These are phyloP conservation scores for Athelia psychrophila DNA, from an alignment of 1,284 basidiomycete genomes.

Conservation along the genomic window DNA sequence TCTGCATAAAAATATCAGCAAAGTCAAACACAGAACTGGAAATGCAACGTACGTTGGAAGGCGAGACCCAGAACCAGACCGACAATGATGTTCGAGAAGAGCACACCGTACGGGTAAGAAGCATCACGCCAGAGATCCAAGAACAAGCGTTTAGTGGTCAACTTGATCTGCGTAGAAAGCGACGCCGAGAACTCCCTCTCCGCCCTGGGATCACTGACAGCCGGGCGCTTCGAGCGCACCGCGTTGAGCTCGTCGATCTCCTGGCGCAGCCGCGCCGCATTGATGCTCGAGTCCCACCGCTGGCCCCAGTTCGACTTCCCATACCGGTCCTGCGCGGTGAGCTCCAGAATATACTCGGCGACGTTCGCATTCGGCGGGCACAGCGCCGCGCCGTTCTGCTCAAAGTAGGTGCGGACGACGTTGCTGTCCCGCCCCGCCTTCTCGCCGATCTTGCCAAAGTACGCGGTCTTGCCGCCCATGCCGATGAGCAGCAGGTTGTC, in stretches of 20 bases:
- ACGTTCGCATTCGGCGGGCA: constrained; percentile 44
- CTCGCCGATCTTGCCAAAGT: constrained; percentile 73
- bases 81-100: constrained; percentile 1
- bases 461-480: constrained; percentile 74
- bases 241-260: constrained; percentile 38
- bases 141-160: not conserved
- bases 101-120: not conserved
- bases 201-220: constrained; percentile 7
- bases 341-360: constrained; percentile 46
- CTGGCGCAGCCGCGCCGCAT: constrained; percentile 38
- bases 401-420: constrained; percentile 68
- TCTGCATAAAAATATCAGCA: not conserved
- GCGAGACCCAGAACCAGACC: not conserved
- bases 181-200: constrained; percentile 44
- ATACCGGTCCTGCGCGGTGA: constrained; percentile 40
- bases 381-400: constrained; percentile 51
- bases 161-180: constrained; percentile 38
- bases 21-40: not conserved
- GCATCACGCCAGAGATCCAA: not conserved
- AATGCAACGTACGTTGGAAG: not conserved
- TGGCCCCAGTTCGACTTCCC: not conserved
- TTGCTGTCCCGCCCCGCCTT: constrained; percentile 40
- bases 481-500: constrained; percentile 55
- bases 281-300: constrained; percentile 29
- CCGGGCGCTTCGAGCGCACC: constrained; percentile 13